phyloP scores from a whole-genome alignment of 2,329 filamentous ascomycete species.

The Lasiodiplodia citricola region DNA sequence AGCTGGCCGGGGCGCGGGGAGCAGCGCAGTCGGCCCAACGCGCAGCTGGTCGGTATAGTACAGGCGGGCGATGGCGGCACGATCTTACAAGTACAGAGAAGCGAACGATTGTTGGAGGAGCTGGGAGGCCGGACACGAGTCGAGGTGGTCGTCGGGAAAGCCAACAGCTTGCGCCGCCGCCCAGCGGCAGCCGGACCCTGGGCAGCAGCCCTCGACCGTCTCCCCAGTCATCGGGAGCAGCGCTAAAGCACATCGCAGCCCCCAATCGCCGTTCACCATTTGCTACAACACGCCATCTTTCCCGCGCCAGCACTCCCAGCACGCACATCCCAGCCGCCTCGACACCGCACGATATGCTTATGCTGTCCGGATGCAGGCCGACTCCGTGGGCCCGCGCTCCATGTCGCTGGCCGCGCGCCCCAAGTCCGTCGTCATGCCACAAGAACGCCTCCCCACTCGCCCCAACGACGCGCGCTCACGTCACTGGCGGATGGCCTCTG shows the following conservation, averaged over 20 bases:
- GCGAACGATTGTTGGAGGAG: slow-evolving; percentile 14
- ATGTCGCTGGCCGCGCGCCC: slow-evolving; percentile 5
- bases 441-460: slow-evolving; percentile 21
- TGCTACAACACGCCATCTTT: slow-evolving; percentile 5
- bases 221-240: neutral
- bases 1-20: slow-evolving; percentile 20
- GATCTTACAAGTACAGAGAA: slow-evolving; percentile 20
- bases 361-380: slow-evolving; percentile 1
- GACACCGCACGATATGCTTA: slow-evolving; percentile 17
- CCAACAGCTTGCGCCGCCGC: slow-evolving; percentile 20
- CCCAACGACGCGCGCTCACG: slow-evolving; percentile 25
- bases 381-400: slow-evolving; percentile 4
- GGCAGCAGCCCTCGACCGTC: neutral
- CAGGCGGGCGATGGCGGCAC: neutral
- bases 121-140: slow-evolving; percentile 3
- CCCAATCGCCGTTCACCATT: slow-evolving; percentile 7
- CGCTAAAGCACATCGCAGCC: slow-evolving; percentile 7
- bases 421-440: slow-evolving; percentile 17
- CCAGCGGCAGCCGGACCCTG: neutral
- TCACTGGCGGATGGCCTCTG: slow-evolving; percentile 22
- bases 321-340: slow-evolving; percentile 5
- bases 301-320: slow-evolving; percentile 11
- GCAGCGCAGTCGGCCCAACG: slow-evolving; percentile 15
- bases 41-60: slow-evolving; percentile 2
- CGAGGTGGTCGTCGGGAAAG: slow-evolving; percentile 17